Evolutionary conservation across 371 early-diverging fungal genomes (phyloP).

Genomic region (Syncephalastrum contaminatum): DNA sequence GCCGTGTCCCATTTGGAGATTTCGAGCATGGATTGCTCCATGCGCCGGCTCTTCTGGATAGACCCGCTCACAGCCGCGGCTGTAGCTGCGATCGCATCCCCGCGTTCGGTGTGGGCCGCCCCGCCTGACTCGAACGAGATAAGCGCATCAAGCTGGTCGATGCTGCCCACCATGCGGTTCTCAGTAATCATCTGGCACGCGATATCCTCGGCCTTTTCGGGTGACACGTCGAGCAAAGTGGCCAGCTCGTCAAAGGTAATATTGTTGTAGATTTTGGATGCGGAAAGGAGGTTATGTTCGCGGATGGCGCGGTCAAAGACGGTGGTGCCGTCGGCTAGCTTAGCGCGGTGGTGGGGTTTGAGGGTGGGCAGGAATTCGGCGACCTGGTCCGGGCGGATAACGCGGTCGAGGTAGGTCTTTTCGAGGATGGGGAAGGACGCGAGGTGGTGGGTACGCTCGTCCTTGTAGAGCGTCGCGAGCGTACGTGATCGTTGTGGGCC

Average conservation of each 20-base stretch:
- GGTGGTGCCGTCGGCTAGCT: slow-evolving; percentile 70
- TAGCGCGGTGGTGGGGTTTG: slow-evolving; percentile 77
- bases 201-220: slow-evolving; percentile 82
- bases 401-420: slow-evolving; percentile 89
- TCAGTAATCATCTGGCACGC: slow-evolving; percentile 92
- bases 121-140: slow-evolving; percentile 81
- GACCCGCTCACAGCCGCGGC: slow-evolving; percentile 34
- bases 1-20: slow-evolving; percentile 61
- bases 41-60: slow-evolving; percentile 21
- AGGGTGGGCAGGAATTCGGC: slow-evolving; percentile 74
- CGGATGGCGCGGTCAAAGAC: slow-evolving; percentile 91
- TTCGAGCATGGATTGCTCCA: slow-evolving; percentile 49
- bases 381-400: slow-evolving; percentile 76
- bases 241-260: slow-evolving; percentile 86
- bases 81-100: slow-evolving; percentile 25
- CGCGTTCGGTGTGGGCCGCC: slow-evolving; percentile 34
- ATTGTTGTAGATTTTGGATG: slow-evolving; percentile 86
- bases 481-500: slow-evolving; percentile 88
- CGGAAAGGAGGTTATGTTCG: slow-evolving; percentile 90
- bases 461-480: slow-evolving; percentile 90
- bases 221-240: slow-evolving; percentile 67
- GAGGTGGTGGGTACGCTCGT: slow-evolving; percentile 75
- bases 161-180: slow-evolving; percentile 79
- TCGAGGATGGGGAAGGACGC: slow-evolving; percentile 76
- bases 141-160: slow-evolving; percentile 86